These are phyloP conservation scores for Botrytis squamosa DNA, from an alignment of 2,329 filamentous ascomycete species.

Conservation along the genomic window DNA sequence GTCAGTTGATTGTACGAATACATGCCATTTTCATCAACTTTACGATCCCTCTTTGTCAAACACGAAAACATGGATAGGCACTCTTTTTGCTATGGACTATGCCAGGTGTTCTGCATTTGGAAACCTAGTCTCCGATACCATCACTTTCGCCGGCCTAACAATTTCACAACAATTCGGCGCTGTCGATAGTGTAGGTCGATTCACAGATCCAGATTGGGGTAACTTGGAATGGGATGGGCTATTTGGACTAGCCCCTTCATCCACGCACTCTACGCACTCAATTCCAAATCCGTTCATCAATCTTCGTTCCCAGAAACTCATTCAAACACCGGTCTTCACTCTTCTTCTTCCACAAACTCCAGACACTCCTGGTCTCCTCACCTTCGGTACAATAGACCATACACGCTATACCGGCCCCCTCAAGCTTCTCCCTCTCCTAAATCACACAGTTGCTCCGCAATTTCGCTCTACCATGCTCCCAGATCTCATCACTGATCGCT, in stretches of 20 bases:
- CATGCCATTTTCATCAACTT: slow-evolving; percentile 10
- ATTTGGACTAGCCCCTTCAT: slow-evolving; percentile 5
- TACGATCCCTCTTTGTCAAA: slow-evolving; percentile 5
- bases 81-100: slow-evolving; percentile 9
- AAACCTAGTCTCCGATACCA: neutral
- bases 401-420: neutral
- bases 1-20: slow-evolving; percentile 6
- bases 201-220: slow-evolving; percentile 17
- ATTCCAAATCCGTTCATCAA: neutral
- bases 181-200: neutral
- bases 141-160: neutral
- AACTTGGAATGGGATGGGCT: slow-evolving; percentile 17
- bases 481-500: neutral
- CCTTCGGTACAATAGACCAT: slow-evolving; percentile 7
- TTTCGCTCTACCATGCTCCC: neutral
- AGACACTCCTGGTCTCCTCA: neutral
- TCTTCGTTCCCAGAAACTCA: neutral
- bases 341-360: slow-evolving; percentile 1
- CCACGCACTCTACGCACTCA: neutral
- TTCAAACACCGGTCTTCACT: neutral
- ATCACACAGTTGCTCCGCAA: neutral
- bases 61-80: neutral
- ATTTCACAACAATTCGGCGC: slow-evolving; percentile 12
- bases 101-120: slow-evolving; percentile 5
- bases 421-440: neutral